Percentiles rank a stretch among this genome's conserved stretches.
Evolutionary conservation across 371 early-diverging fungal genomes (phyloP).

Genomic region (Smittium culicis): DNA sequence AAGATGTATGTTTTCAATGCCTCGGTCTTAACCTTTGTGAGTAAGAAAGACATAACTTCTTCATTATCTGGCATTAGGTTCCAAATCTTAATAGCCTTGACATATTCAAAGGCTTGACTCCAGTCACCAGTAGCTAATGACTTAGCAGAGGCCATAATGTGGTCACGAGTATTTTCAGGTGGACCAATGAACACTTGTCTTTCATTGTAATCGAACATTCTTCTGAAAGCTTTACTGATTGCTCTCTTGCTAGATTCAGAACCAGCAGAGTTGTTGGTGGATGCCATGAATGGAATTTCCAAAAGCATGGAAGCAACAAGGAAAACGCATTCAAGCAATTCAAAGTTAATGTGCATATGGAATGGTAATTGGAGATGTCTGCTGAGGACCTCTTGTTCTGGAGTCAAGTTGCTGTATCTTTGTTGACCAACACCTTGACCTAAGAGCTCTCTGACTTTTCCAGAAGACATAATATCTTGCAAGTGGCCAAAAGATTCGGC

Average conservation of each 20-base stretch:
- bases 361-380: slow-evolving; percentile 90
- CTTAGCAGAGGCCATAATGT: slow-evolving; percentile 92
- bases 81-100: slow-evolving; percentile 90
- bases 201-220: slow-evolving; percentile 86
- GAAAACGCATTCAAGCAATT: slow-evolving; percentile 92
- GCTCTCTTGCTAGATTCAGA: slow-evolving; percentile 61
- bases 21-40: slow-evolving; percentile 82
- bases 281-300: slow-evolving; percentile 93
- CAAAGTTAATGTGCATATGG: slow-evolving; percentile 98
- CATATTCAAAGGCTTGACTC: slow-evolving; percentile 68
- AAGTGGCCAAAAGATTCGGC: slow-evolving; percentile 71
- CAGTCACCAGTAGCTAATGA: slow-evolving; percentile 85
- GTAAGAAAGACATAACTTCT: slow-evolving; percentile 77
- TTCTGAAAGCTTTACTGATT: slow-evolving; percentile 82
- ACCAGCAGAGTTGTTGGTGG: slow-evolving; percentile 42
- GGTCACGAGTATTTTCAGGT: slow-evolving; percentile 94
- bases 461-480: slow-evolving; percentile 77
- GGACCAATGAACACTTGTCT: slow-evolving; percentile 91
- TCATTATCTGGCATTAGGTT: slow-evolving; percentile 61
- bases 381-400: slow-evolving; percentile 81
- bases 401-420: slow-evolving; percentile 50
- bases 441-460: slow-evolving; percentile 81
- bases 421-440: slow-evolving; percentile 80
- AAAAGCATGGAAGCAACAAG: slow-evolving; percentile 88
- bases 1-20: slow-evolving; percentile 92